These are phyloP conservation scores for Hanseniaspora jakobsenii DNA, from an alignment of 805 yeast genomes.

Conservation along the genomic window DNA sequence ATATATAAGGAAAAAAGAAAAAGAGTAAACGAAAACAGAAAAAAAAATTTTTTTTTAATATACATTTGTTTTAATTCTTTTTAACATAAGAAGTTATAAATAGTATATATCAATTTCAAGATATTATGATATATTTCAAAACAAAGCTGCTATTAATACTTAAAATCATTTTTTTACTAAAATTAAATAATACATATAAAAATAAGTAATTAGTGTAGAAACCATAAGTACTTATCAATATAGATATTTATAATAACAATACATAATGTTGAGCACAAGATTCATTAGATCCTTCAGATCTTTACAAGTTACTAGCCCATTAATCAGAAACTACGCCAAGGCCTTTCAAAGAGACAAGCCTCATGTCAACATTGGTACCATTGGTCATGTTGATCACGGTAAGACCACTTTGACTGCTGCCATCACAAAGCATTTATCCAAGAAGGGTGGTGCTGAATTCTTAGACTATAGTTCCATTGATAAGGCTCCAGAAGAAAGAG, in stretches of 20 bases:
- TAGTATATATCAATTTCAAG: too few species aligned
- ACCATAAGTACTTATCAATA: neutral
- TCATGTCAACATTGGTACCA: constrained; percentile 92
- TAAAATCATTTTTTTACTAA: too few species aligned
- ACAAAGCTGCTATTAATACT: too few species aligned
- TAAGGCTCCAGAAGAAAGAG: constrained; percentile 98
- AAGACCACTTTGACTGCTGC: constrained; percentile 97
- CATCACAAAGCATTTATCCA: constrained; percentile 85
- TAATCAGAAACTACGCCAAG: constrained; percentile 37
- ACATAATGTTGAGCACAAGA: constrained; percentile 10
- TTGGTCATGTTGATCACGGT: constrained; percentile 99
- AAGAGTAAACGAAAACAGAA: too few species aligned
- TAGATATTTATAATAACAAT: neutral
- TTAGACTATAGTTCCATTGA: constrained; percentile 88
- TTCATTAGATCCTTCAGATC: constrained; percentile 11
- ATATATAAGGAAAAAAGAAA: too few species aligned
- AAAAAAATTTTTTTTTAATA: too few species aligned
- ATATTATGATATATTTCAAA: too few species aligned
- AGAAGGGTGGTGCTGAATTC: constrained; percentile 83
- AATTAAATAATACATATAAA: neutral
- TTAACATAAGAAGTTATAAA: too few species aligned
- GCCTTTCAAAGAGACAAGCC: constrained; percentile 92
- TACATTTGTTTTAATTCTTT: too few species aligned
- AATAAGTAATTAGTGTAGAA: neutral
- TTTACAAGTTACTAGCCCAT: constrained; percentile 10